phyloP scores from a whole-genome alignment of 2,329 filamentous ascomycete genomes.

The Dryadomyces sulphureus region DNA sequence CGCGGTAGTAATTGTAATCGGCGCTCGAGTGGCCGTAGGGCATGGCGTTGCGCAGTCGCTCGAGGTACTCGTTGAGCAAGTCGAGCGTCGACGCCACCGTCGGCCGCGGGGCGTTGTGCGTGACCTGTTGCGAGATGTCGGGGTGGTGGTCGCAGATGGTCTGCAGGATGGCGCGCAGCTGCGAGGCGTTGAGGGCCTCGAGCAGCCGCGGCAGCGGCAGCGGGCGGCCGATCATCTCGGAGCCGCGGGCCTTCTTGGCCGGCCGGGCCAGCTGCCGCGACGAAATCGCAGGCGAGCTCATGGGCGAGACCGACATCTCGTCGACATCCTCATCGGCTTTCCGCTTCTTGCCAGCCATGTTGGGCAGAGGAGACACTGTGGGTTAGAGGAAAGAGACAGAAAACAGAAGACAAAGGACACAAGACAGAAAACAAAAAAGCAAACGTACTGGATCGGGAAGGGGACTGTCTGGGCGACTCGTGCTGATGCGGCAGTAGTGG shows the following conservation, averaged over 20 bases:
- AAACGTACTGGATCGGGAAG: constrained; percentile 39
- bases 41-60: constrained; percentile 61
- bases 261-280: constrained; percentile 52
- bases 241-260: constrained; percentile 46
- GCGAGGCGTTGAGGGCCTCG: constrained; percentile 77
- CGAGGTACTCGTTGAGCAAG: constrained; percentile 71
- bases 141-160: constrained; percentile 84
- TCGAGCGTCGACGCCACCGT: constrained; percentile 66
- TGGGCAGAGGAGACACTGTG: constrained; percentile 34
- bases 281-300: constrained; percentile 62
- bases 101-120: constrained; percentile 72
- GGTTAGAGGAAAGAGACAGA: background rate
- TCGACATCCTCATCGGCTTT: constrained; percentile 76
- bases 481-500: constrained; percentile 44
- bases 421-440: constrained; percentile 1
- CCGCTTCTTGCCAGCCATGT: constrained; percentile 53
- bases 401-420: constrained; percentile 9
- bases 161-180: constrained; percentile 75
- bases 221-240: constrained; percentile 49
- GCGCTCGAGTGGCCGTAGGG: constrained; percentile 75
- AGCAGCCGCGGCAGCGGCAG: constrained; percentile 57
- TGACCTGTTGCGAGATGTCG: constrained; percentile 71
- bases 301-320: constrained; percentile 84
- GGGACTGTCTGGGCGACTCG: constrained; percentile 38
- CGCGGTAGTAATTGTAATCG: constrained; percentile 90